phyloP scores from a whole-genome alignment of 2,329 filamentous ascomycete genomes.

The Rhexocercosporidium sp. region DNA sequence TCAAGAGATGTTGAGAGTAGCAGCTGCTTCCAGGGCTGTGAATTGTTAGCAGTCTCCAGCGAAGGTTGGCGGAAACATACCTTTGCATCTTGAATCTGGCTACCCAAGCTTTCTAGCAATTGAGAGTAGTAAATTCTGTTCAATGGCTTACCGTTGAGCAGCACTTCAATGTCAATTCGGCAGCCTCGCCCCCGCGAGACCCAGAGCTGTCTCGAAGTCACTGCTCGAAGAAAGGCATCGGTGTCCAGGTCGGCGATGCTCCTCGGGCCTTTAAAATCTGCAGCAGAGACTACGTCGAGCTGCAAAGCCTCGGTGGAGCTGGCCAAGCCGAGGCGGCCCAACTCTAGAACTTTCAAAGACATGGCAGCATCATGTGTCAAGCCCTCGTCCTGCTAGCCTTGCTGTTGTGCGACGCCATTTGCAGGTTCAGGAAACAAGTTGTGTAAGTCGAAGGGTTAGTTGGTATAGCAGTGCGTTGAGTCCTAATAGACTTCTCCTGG shows the following conservation, averaged over 20 bases:
- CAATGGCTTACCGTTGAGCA: constrained; percentile 28
- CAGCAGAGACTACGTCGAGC: constrained; percentile 23
- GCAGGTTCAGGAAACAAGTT: neutral
- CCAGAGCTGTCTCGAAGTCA: constrained; percentile 37
- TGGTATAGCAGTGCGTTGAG: constrained; percentile 7
- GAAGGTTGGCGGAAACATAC: constrained; percentile 20
- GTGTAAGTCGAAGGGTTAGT: neutral
- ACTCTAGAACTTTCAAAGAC: constrained; percentile 24
- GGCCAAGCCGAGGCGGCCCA: constrained; percentile 28
- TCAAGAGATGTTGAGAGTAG: constrained; percentile 31
- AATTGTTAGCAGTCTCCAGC: neutral
- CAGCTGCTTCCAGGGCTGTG: constrained; percentile 23
- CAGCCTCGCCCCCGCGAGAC: constrained; percentile 30
- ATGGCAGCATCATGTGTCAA: constrained; percentile 27
- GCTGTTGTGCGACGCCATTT: neutral
- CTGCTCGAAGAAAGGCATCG: constrained; percentile 4
- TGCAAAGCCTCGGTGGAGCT: constrained; percentile 22
- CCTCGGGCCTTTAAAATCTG: constrained; percentile 9
- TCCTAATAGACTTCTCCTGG: neutral
- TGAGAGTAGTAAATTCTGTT: neutral
- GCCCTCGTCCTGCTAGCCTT: neutral
- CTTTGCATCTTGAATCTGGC: constrained; percentile 30
- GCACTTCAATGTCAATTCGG: constrained; percentile 29
- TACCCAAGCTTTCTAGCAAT: constrained; percentile 27
- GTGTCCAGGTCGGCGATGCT: neutral